Percentiles rank a stretch among this genome's conserved stretches.
phyloP scores from a whole-genome alignment of 257 asterid species.

The Paulownia fortunei region DNA sequence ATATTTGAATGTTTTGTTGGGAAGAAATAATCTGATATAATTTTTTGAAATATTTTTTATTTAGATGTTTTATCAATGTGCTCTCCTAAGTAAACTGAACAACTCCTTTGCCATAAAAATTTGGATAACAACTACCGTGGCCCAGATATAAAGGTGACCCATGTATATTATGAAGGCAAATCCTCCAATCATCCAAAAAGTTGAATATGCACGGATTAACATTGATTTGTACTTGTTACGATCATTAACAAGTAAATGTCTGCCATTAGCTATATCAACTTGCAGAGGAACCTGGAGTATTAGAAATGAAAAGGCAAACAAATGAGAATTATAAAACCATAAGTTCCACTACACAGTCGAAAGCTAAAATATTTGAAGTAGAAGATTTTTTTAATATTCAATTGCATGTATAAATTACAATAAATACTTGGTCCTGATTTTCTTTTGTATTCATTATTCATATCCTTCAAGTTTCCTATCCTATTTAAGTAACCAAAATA shows the following conservation, averaged over 20 bases:
- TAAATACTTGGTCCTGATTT: neutral
- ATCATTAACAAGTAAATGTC: slow-evolving; percentile 68
- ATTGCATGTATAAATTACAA: neutral
- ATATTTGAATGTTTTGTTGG: no score
- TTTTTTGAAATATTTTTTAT: no score
- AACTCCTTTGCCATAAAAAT: slow-evolving; percentile 87
- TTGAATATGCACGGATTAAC: slow-evolving; percentile 66
- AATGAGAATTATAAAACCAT: slow-evolving; percentile 10
- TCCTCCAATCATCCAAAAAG: slow-evolving; percentile 93
- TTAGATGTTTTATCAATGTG: no score
- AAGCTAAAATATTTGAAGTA: neutral
- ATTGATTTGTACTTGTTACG: slow-evolving; percentile 77
- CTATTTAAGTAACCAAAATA: neutral
- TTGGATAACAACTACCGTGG: no score
- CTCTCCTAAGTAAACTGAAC: slow-evolving; percentile 69
- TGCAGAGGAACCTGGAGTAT: slow-evolving; percentile 59
- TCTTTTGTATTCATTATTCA: neutral
- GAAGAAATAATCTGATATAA: no score
- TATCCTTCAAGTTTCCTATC: neutral
- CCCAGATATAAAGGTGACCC: slow-evolving; percentile 91
- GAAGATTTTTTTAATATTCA: neutral
- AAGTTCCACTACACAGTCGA: neutral
- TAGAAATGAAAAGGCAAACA: slow-evolving; percentile 11
- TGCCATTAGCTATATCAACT: slow-evolving; percentile 56
- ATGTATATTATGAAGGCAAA: slow-evolving; percentile 64